A percentile compares a stretch with the other conserved stretches of the same genome.
phyloP scores from a whole-genome alignment of 176 grass and related monocot species.

The Eleusine coracana region DNA sequence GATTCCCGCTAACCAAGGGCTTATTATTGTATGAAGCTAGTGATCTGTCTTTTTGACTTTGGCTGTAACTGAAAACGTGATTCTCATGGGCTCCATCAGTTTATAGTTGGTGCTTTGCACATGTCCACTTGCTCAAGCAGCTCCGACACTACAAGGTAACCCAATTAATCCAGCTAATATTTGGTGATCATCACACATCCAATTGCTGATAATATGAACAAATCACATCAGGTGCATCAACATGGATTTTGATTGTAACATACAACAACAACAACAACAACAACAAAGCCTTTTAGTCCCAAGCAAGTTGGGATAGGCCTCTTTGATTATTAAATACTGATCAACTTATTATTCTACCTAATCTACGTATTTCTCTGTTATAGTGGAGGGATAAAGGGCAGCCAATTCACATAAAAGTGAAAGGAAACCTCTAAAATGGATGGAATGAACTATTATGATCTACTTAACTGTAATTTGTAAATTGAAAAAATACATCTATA shows the following conservation, averaged over 20 bases:
- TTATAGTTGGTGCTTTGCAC: not conserved
- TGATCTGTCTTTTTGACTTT: constrained; percentile 42
- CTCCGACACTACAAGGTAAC: constrained; percentile 29
- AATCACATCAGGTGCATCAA: not conserved
- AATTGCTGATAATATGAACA: constrained; percentile 20
- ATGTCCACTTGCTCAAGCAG: constrained; percentile 47
- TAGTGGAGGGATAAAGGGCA: constrained; percentile 17
- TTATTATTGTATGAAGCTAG: constrained; percentile 44
- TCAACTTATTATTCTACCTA: constrained; percentile 18
- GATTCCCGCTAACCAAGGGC: constrained; percentile 41
- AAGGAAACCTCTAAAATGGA: constrained; percentile 8
- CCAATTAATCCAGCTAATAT: constrained; percentile 2
- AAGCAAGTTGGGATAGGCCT: too few relatives aligned
- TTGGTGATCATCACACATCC: not conserved
- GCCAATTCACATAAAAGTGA: not conserved
- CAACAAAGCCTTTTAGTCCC: too few relatives aligned
- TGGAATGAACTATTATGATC: not conserved
- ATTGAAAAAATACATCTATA: constrained; percentile 40
- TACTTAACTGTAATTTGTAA: constrained; percentile 13
- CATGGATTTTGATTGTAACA: constrained; percentile 1
- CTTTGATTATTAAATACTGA: constrained; percentile 3
- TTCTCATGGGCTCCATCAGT: constrained; percentile 19
- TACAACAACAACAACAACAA: not conserved
- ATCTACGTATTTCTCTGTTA: not conserved
- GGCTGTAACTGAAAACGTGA: constrained; percentile 39